These are phyloP conservation scores for Geranium incanum DNA, from an alignment of 441 rosid species.

Conservation along the genomic window DNA sequence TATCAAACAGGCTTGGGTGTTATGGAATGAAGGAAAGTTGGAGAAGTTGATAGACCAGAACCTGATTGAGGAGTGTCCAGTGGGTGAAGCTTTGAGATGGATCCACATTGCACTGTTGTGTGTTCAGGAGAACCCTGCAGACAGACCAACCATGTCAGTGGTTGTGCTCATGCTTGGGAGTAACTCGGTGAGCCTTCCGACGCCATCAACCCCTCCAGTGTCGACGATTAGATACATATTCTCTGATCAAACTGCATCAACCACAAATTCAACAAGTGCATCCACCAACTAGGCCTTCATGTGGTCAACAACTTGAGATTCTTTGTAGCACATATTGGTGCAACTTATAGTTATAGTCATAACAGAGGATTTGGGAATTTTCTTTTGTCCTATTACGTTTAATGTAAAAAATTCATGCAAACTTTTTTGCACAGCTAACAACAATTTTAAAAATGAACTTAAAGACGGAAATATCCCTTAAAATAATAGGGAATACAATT, in stretches of 20 bases:
- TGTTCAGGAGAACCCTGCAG: slow-evolving; percentile 31
- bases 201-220: slow-evolving; percentile 29
- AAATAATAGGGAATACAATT: too few relatives aligned
- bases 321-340: not conserved
- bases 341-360: not conserved
- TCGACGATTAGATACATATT: not conserved
- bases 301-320: not conserved
- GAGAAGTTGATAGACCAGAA: slow-evolving; percentile 22
- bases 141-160: slow-evolving; percentile 32
- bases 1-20: slow-evolving; percentile 25
- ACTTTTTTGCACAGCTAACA: too few relatives aligned
- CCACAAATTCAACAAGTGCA: not conserved
- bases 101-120: slow-evolving; percentile 35
- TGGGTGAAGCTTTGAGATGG: slow-evolving; percentile 29
- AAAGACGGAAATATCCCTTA: too few relatives aligned
- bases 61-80: slow-evolving; percentile 14
- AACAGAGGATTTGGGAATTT: not conserved
- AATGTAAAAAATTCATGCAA: too few relatives aligned
- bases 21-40: slow-evolving; percentile 24
- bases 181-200: slow-evolving; percentile 12
- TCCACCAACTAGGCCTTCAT: not conserved
- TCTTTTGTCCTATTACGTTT: too few relatives aligned
- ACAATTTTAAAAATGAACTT: too few relatives aligned
- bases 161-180: slow-evolving; percentile 23
- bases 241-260: slow-evolving; percentile 6